Evolutionary conservation across 2,329 filamentous ascomycete genomes (phyloP), one percentile per base, ranked within the genome.

Genomic region (Epichloe aotearoae): DNA sequence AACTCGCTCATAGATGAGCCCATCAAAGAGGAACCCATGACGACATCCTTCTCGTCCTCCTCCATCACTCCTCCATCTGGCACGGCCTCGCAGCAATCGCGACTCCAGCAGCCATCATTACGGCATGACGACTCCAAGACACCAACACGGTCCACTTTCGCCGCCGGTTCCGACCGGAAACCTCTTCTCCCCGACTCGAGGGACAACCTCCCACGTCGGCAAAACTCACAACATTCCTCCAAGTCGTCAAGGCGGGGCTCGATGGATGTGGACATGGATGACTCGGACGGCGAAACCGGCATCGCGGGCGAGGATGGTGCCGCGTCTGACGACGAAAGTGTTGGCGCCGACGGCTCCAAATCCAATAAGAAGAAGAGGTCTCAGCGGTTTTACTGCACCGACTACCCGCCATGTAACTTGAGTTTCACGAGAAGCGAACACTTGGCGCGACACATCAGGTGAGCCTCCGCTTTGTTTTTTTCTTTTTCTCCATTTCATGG

Each of bases 361-460:
- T 84, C 86, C 8, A 83, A 78, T 49, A 95, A 94, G 71, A 97
- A 96, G 77, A 96, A 95, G 71, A 95, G 95, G 68, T 88, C 89
- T 0, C 89, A 96, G 66, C 82, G 88, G 44, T 98, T 98, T 68
- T 96, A 91, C 68, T 98, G 93, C 69, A 94, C 86, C 4, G 89
- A 95, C 34, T 97, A 88, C 59, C 91, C 91, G 26, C 90, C 90
- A 4, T 98, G 93, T 68, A 90, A 84, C 61, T 68, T 98, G 52
- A 96, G 89, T 67, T 98, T 98, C 64, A 97, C 93, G 0, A 76
- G 93, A 55, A 97, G 91, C 62, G 93, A 98, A 65, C 93, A 98
- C 72, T 69, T 98, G 54, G 91, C 91, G 15, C 80, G 93, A 48
- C 93, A 98, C 62, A 97, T 98, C 59, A 82, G 90, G 84, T 90